Percentiles rank a stretch among this genome's conserved stretches.
These are phyloP conservation scores for Daedalea quercina DNA, from an alignment of 768 basidiomycete species.

Conservation along the genomic window DNA sequence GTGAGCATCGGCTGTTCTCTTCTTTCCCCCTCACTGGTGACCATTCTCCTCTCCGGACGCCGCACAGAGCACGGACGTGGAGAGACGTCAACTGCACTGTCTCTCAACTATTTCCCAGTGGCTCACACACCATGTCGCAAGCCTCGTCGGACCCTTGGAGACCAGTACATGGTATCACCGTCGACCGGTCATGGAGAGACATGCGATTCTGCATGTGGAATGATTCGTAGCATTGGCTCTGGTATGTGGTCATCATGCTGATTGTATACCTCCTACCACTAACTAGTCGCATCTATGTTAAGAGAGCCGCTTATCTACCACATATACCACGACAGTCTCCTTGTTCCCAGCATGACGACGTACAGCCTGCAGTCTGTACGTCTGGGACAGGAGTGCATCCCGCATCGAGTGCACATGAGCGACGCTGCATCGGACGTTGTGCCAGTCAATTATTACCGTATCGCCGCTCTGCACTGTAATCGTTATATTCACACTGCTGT, in stretches of 20 bases:
- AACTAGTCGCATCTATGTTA: neutral
- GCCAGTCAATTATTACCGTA: neutral
- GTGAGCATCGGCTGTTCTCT: slow-evolving; percentile 34
- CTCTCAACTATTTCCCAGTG: slow-evolving; percentile 51
- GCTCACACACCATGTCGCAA: slow-evolving; percentile 18
- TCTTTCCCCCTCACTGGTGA: slow-evolving; percentile 4
- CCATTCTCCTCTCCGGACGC: neutral
- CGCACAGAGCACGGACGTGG: slow-evolving; percentile 59
- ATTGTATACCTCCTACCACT: neutral
- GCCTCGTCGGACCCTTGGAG: slow-evolving; percentile 26
- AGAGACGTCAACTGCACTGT: slow-evolving; percentile 54
- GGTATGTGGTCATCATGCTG: neutral
- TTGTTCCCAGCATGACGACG: neutral
- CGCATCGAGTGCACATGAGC: neutral
- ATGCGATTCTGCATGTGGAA: slow-evolving; percentile 60
- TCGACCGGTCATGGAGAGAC: slow-evolving; percentile 64
- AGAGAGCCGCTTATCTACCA: neutral
- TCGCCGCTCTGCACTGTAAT: slow-evolving; percentile 1
- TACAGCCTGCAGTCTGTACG: neutral
- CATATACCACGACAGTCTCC: neutral
- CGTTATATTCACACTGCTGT: neutral
- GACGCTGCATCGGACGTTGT: neutral
- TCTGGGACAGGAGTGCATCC: neutral
- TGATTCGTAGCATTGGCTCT: slow-evolving; percentile 29
- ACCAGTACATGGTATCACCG: slow-evolving; percentile 46